A percentile compares a stretch with the other conserved stretches of the same genome.
Conservation (phyloP, 164 flowering plant species). For the Vitis rupestris region DNA sequence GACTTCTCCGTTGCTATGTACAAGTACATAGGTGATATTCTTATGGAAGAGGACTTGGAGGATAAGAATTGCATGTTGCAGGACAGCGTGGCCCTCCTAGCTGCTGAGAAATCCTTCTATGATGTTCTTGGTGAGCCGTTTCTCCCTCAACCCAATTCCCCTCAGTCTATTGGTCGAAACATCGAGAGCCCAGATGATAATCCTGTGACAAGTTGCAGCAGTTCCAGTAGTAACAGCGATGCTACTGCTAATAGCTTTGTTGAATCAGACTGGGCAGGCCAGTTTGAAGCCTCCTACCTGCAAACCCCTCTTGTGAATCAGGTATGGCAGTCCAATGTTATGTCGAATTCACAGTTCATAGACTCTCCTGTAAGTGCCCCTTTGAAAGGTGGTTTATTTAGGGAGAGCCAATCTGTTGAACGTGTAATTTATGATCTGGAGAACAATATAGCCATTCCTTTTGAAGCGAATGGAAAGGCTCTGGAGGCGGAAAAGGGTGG, state of each 20-base stretch:
- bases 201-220: neutral
- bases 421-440: neutral
- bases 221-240: neutral
- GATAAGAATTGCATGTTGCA: conserved; percentile 11
- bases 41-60: conserved; percentile 21
- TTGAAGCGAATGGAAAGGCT: too few relatives aligned
- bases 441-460: neutral
- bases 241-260: conserved; percentile 6
- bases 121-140: conserved; percentile 9
- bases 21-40: conserved; percentile 15
- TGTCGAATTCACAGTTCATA: neutral
- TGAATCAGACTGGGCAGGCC: conserved; percentile 1
- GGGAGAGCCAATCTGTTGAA: neutral
- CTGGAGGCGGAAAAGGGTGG: neutral
- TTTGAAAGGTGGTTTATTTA: neutral
- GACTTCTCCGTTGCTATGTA: conserved; percentile 1
- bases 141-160: neutral
- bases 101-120: conserved; percentile 18
- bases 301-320: too few relatives aligned
- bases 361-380: neutral
- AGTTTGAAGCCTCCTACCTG: neutral
- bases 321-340: neutral
- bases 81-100: conserved; percentile 14
- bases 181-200: neutral
- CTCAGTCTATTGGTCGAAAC: too few relatives aligned